Percentiles rank a stretch among this genome's conserved stretches.
These are phyloP conservation scores for Phytophthora megakarya DNA, from an alignment of 352 stramenopile species.

Conservation along the genomic window DNA sequence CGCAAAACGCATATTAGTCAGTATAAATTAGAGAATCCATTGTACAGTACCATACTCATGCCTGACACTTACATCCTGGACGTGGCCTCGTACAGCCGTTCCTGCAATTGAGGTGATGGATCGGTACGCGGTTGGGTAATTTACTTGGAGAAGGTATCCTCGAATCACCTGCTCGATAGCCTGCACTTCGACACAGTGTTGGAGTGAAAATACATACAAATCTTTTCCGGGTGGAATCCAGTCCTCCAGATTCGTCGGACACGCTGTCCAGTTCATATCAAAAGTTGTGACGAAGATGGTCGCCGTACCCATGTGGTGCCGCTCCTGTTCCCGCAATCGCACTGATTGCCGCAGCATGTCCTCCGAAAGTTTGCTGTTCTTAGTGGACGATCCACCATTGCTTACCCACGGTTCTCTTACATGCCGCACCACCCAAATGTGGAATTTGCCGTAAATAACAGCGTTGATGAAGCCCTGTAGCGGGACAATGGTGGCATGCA, in stretches of 20 bases:
- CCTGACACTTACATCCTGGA: slow-evolving; percentile 63
- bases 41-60: neutral
- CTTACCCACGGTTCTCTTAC: slow-evolving; percentile 46
- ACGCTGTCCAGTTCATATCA: slow-evolving; percentile 78
- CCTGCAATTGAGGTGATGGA: slow-evolving; percentile 83
- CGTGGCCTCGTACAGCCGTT: slow-evolving; percentile 53
- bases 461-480: slow-evolving; percentile 86
- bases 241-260: slow-evolving; percentile 68
- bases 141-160: slow-evolving; percentile 73
- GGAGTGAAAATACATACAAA: slow-evolving; percentile 84
- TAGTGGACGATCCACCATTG: slow-evolving; percentile 35
- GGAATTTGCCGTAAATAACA: slow-evolving; percentile 87
- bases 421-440: slow-evolving; percentile 77
- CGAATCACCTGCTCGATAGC: slow-evolving; percentile 70
- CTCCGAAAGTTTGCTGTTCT: slow-evolving; percentile 51
- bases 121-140: slow-evolving; percentile 79
- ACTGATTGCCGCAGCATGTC: slow-evolving; percentile 46
- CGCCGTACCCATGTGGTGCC: slow-evolving; percentile 68
- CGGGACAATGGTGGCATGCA: slow-evolving; percentile 80
- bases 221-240: slow-evolving; percentile 81
- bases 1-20: slow-evolving; percentile 17
- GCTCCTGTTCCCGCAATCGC: slow-evolving; percentile 48
- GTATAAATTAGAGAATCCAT: neutral
- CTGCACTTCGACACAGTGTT: slow-evolving; percentile 74
- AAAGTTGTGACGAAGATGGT: slow-evolving; percentile 85